Conservation (phyloP, 1,284 basidiomycete species). For the Thecaphora frezii region DNA sequence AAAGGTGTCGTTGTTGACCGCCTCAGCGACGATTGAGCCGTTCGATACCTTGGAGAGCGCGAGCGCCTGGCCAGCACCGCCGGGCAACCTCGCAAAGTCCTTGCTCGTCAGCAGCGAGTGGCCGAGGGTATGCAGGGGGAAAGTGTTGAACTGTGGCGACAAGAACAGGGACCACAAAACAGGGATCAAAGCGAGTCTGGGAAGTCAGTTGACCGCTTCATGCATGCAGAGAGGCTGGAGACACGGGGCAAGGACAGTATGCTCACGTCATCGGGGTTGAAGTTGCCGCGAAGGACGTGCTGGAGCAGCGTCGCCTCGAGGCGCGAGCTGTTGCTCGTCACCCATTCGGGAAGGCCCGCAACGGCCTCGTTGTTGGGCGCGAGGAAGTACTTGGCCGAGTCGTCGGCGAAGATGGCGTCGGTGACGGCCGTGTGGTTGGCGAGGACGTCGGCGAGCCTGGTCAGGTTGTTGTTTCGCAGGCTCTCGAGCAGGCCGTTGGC, state of each 20-base stretch:
- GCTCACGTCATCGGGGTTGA: constrained; percentile 10
- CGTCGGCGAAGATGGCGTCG: constrained; percentile 31
- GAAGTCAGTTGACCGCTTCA: too few relatives aligned
- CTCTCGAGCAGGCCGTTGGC: constrained; percentile 30
- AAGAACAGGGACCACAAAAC: neutral
- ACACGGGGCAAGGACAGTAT: too few relatives aligned
- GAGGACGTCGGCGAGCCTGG: constrained; percentile 29
- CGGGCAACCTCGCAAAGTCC: constrained; percentile 27
- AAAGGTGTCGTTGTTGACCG: constrained; percentile 35
- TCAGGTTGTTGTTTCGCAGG: constrained; percentile 33
- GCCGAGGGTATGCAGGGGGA: constrained; percentile 38
- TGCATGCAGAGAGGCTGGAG: too few relatives aligned
- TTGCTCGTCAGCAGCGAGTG: constrained; percentile 33
- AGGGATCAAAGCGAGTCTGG: neutral
- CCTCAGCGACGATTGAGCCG: constrained; percentile 24
- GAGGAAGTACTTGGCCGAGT: constrained; percentile 26
- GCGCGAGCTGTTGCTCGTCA: constrained; percentile 30
- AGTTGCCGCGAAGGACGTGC: constrained; percentile 35
- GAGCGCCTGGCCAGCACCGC: constrained; percentile 42
- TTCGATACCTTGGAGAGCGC: constrained; percentile 21
- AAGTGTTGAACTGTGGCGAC: constrained; percentile 14
- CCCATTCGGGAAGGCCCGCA: constrained; percentile 23
- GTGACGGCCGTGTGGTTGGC: constrained; percentile 28
- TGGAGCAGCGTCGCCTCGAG: constrained; percentile 39
- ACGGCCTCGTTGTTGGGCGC: constrained; percentile 39